Percentiles rank a stretch among this genome's conserved stretches.
Conservation (phyloP, 1,139 yeast genomes). For the Candida sp. region DNA sequence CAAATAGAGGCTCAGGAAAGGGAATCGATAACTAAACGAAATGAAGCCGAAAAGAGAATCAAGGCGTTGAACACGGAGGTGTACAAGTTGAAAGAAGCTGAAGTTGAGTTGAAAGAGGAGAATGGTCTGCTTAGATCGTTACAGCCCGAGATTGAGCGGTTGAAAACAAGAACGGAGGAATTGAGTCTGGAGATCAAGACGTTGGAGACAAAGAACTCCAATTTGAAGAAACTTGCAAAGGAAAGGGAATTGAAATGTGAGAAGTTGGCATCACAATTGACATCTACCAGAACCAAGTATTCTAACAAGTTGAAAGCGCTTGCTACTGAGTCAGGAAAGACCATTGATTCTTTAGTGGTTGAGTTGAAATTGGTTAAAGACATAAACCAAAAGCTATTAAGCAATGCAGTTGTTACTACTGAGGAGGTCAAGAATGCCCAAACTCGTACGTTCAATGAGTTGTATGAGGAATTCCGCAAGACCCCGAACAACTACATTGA, state of each 20-base stretch:
- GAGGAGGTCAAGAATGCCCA: conserved; percentile 1
- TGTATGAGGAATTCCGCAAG: neutral
- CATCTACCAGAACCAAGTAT: conserved; percentile 9
- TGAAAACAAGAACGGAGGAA: neutral
- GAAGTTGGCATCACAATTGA: conserved; percentile 7
- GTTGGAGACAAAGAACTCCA: conserved; percentile 7
- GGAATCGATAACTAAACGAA: neutral
- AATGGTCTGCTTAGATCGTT: neutral
- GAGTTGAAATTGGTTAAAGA: conserved; percentile 11
- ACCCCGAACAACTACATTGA: conserved; percentile 5
- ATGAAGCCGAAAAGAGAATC: neutral
- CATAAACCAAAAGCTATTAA: conserved; percentile 9
- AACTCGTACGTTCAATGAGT: conserved; percentile 1
- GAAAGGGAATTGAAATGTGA: conserved; percentile 9
- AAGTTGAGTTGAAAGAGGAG: neutral
- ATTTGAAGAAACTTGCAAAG: conserved; percentile 5
- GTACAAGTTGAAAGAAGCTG: conserved; percentile 1
- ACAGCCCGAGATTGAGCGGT: neutral
- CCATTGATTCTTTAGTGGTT: conserved; percentile 8
- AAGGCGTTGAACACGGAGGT: neutral
- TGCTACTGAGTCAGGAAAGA: conserved; percentile 8
- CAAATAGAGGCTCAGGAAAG: neutral
- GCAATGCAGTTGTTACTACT: neutral
- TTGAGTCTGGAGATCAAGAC: neutral
- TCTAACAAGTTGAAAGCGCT: conserved; percentile 6